A percentile compares a stretch with the other conserved stretches of the same genome.
Evolutionary conservation across 129 eudicot species (phyloP).

Genomic region (Rutidosis leptorrhynchoides): DNA sequence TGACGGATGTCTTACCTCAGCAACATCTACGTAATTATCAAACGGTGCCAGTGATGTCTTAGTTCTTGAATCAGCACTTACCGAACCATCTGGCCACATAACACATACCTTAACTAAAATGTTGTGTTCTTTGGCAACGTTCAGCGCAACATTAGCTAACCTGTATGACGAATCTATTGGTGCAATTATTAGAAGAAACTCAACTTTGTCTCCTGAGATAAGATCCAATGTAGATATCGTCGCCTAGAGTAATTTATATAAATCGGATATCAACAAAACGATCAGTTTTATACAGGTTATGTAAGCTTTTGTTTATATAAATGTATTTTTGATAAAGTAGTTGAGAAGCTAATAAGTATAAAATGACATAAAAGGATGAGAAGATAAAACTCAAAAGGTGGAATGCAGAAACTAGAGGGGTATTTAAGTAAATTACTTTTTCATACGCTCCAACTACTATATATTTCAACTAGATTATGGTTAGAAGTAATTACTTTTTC

Average conservation of each 20-base stretch:
- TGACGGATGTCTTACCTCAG: slow-evolving; percentile 45
- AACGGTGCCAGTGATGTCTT: slow-evolving; percentile 39
- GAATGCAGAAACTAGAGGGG: not conserved
- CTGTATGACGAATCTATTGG: slow-evolving; percentile 61
- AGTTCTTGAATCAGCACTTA: slow-evolving; percentile 34
- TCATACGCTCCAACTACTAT: not conserved
- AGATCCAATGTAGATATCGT: slow-evolving; percentile 66
- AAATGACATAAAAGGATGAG: not conserved
- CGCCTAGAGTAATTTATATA: slow-evolving; percentile 33
- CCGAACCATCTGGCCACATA: slow-evolving; percentile 52
- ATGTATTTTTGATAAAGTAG: not conserved
- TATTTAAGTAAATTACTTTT: not conserved
- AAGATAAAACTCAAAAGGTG: not conserved
- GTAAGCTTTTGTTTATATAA: not conserved
- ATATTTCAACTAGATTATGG: not conserved
- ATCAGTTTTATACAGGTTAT: not conserved
- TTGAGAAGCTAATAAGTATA: not conserved
- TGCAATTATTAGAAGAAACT: slow-evolving; percentile 69
- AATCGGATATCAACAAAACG: not conserved
- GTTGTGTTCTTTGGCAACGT: slow-evolving; percentile 47
- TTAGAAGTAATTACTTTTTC: not conserved
- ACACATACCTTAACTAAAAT: slow-evolving; percentile 53
- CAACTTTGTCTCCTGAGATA: slow-evolving; percentile 48
- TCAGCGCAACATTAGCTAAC: slow-evolving; percentile 52
- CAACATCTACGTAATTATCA: slow-evolving; percentile 45